phyloP scores from a whole-genome alignment of 192 early-diverging fungal species.

The Podila epicladia region DNA sequence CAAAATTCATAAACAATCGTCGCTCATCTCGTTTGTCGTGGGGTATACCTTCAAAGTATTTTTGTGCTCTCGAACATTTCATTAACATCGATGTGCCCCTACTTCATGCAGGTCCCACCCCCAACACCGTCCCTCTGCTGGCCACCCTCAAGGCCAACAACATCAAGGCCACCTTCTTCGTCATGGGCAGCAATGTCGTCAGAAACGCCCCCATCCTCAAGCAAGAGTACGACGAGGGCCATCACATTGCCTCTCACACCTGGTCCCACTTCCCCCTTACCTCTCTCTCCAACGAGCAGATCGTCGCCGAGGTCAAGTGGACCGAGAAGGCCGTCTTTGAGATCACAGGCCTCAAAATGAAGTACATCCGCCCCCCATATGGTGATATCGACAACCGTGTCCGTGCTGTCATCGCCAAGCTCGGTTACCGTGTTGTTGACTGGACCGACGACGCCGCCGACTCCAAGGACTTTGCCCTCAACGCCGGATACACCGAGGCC shows the following conservation, averaged over 20 bases:
- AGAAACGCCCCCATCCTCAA: constrained; percentile 49
- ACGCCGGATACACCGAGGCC: constrained; percentile 12
- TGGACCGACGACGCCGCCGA: constrained; percentile 53
- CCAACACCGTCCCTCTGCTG: constrained; percentile 45
- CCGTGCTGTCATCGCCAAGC: constrained; percentile 59
- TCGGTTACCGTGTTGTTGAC: constrained; percentile 57
- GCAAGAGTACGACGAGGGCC: constrained; percentile 48
- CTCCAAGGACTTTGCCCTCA: constrained; percentile 57
- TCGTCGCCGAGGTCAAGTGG: constrained; percentile 71
- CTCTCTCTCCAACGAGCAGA: constrained; percentile 58
- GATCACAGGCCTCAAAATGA: constrained; percentile 53
- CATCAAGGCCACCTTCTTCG: constrained; percentile 62
- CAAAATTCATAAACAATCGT: too few relatives aligned
- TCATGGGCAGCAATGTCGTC: constrained; percentile 58
- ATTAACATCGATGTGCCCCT: too few relatives aligned
- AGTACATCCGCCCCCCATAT: constrained; percentile 64
- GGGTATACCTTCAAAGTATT: too few relatives aligned
- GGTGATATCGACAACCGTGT: constrained; percentile 69
- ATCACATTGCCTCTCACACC: constrained; percentile 58
- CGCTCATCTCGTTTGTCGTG: too few relatives aligned
- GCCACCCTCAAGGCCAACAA: constrained; percentile 49
- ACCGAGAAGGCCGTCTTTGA: constrained; percentile 57
- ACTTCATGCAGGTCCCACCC: constrained; percentile 51
- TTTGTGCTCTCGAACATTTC: too few relatives aligned
- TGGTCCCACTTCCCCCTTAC: constrained; percentile 68